Conservation (phyloP, 108 stramenopile species). For the Pseudonitzschia delicatissima region DNA sequence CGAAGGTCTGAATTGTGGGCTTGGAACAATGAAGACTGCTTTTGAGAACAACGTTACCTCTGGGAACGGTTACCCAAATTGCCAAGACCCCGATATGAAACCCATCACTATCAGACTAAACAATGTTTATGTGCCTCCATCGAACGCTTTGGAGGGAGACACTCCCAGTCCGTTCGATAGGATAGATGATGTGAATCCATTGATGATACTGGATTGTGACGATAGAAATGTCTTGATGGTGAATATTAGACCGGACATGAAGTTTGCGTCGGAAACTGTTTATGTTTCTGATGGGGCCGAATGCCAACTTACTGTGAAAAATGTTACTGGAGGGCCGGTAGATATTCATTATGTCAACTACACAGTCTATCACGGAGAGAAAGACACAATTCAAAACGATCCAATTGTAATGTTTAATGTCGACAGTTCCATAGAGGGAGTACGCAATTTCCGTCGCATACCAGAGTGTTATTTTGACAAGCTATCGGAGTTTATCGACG, state of each 20-base stretch:
- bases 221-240: neutral
- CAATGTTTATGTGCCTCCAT: neutral
- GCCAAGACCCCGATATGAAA: neutral
- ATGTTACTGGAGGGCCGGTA: neutral
- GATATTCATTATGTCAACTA: neutral
- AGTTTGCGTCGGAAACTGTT: neutral
- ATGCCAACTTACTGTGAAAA: neutral
- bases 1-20: neutral
- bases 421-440: neutral
- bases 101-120: slow-evolving; percentile 1
- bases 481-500: neutral
- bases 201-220: slow-evolving; percentile 1
- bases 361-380: neutral
- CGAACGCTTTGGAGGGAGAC: too few relatives aligned
- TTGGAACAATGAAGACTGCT: neutral
- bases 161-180: neutral
- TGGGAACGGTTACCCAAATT: neutral
- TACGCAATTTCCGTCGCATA: neutral
- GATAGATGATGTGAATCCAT: neutral
- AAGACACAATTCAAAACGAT: neutral
- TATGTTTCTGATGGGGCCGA: neutral
- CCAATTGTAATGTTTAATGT: neutral
- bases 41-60: neutral
- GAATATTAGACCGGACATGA: neutral
- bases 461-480: neutral